Conservation (phyloP, 495 filamentous ascomycete genomes). For the Jackrogersella multiformis region DNA sequence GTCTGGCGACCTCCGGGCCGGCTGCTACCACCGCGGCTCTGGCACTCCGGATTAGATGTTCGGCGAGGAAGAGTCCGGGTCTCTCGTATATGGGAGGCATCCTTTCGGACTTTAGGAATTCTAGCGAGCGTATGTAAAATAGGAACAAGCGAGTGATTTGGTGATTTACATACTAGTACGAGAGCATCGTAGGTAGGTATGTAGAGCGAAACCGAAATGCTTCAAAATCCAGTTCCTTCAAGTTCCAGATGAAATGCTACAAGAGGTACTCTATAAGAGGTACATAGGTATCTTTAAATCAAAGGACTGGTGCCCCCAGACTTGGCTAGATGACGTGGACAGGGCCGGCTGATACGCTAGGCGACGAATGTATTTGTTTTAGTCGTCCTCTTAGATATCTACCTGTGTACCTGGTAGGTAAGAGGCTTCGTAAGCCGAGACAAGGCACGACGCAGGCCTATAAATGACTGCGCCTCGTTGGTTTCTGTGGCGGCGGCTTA, state of each 20-base stretch:
- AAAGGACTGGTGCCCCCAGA: slow-evolving; percentile 7
- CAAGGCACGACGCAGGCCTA: slow-evolving; percentile 21
- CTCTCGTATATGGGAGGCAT: slow-evolving; percentile 39
- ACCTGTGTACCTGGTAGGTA: neutral
- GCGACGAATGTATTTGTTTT: slow-evolving; percentile 8
- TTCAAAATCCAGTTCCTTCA: neutral
- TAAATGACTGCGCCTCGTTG: slow-evolving; percentile 26
- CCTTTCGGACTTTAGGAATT: neutral
- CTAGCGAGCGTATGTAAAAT: neutral
- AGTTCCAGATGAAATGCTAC: neutral
- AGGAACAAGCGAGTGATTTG: slow-evolving; percentile 6
- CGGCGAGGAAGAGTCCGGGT: slow-evolving; percentile 27
- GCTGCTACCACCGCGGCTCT: slow-evolving; percentile 38
- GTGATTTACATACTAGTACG: slow-evolving; percentile 3
- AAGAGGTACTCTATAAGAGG: too few species aligned
- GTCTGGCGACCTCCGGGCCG: slow-evolving; percentile 43
- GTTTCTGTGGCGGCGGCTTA: slow-evolving; percentile 21
- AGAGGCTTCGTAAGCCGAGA: slow-evolving; percentile 17
- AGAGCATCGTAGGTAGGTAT: slow-evolving; percentile 14
- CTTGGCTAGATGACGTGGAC: slow-evolving; percentile 40
- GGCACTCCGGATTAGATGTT: slow-evolving; percentile 32
- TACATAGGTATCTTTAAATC: slow-evolving; percentile 12
- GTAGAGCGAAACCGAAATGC: slow-evolving; percentile 16
- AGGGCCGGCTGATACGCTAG: slow-evolving; percentile 23
- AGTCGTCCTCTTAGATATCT: slow-evolving; percentile 4